These are phyloP conservation scores for Apiospora kogelbergensis DNA, from an alignment of 2,329 filamentous ascomycete species.

Conservation along the genomic window DNA sequence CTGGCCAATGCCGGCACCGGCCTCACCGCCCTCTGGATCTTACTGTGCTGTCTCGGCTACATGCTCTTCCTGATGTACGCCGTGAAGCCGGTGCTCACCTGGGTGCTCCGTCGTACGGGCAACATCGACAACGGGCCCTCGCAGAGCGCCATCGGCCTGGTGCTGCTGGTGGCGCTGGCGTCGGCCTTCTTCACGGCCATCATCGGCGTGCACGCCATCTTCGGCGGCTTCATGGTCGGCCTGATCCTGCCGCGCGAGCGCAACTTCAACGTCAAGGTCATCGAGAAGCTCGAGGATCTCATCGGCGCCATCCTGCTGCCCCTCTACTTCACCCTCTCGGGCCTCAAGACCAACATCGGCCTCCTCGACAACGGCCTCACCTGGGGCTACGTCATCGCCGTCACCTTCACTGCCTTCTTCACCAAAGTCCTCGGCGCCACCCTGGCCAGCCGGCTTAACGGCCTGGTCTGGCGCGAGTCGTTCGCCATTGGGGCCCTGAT, in stretches of 20 bases:
- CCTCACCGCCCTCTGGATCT: constrained; percentile 79
- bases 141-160: constrained; percentile 80
- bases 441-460: constrained; percentile 72
- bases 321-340: constrained; percentile 90
- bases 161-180: constrained; percentile 73
- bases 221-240: constrained; percentile 87
- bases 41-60: constrained; percentile 75
- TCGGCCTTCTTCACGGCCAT: constrained; percentile 68
- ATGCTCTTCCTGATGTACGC: constrained; percentile 71
- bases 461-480: constrained; percentile 86
- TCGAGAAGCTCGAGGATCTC: constrained; percentile 92
- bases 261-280: constrained; percentile 86
- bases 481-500: constrained; percentile 86
- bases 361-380: constrained; percentile 77
- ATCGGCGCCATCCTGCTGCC: constrained; percentile 82
- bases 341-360: constrained; percentile 83
- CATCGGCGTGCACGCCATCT: constrained; percentile 92
- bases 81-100: constrained; percentile 73
- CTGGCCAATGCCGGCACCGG: constrained; percentile 86
- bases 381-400: constrained; percentile 89
- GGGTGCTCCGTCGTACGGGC: constrained; percentile 70
- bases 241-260: constrained; percentile 88
- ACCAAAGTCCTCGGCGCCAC: constrained; percentile 85
- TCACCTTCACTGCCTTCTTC: constrained; percentile 78
- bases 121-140: constrained; percentile 86